Percentiles rank a stretch among this genome's conserved stretches.
Evolutionary conservation across 225 moss, liverwort and hornwort species (phyloP).

Genomic region (Thuidium tamariscinum): DNA sequence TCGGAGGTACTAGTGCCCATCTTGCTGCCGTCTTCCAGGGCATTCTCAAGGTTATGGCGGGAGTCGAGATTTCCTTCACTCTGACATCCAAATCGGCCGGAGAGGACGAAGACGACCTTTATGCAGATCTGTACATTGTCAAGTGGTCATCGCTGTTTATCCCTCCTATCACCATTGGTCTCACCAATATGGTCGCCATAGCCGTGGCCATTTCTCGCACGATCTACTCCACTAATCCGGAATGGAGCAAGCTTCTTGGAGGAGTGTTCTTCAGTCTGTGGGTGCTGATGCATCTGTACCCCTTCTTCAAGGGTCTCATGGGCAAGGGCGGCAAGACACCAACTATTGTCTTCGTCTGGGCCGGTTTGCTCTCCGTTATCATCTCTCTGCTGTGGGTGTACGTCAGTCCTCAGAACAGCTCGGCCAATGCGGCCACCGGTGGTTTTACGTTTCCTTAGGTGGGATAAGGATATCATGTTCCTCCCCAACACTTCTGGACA

Average conservation of each 20-base stretch:
- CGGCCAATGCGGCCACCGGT: slow-evolving; percentile 2
- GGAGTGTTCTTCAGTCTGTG: slow-evolving; percentile 85
- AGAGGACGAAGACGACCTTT: slow-evolving; percentile 75
- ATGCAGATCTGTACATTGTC: slow-evolving; percentile 72
- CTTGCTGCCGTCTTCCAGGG: slow-evolving; percentile 89
- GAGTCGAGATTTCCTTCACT: slow-evolving; percentile 91
- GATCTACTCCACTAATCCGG: slow-evolving; percentile 43
- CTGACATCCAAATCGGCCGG: slow-evolving; percentile 73
- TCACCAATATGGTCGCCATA: slow-evolving; percentile 71
- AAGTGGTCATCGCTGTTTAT: slow-evolving; percentile 93
- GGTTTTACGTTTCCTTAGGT: slow-evolving; percentile 59
- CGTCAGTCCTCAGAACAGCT: slow-evolving; percentile 38
- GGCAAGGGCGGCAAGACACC: slow-evolving; percentile 75
- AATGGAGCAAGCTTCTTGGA: slow-evolving; percentile 89
- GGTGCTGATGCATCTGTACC: slow-evolving; percentile 80
- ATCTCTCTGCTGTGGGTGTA: slow-evolving; percentile 90
- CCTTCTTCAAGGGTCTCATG: slow-evolving; percentile 97
- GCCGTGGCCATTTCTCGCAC: slow-evolving; percentile 71
- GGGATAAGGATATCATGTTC: neutral
- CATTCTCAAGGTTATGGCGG: slow-evolving; percentile 79
- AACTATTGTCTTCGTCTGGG: slow-evolving; percentile 85
- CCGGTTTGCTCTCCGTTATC: slow-evolving; percentile 74
- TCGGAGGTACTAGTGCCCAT: slow-evolving; percentile 92
- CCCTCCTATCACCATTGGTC: slow-evolving; percentile 80
- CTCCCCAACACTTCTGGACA: neutral